phyloP scores from a whole-genome alignment of 2,329 filamentous ascomycete species.

The Zelopaecilomyces penicillatus region DNA sequence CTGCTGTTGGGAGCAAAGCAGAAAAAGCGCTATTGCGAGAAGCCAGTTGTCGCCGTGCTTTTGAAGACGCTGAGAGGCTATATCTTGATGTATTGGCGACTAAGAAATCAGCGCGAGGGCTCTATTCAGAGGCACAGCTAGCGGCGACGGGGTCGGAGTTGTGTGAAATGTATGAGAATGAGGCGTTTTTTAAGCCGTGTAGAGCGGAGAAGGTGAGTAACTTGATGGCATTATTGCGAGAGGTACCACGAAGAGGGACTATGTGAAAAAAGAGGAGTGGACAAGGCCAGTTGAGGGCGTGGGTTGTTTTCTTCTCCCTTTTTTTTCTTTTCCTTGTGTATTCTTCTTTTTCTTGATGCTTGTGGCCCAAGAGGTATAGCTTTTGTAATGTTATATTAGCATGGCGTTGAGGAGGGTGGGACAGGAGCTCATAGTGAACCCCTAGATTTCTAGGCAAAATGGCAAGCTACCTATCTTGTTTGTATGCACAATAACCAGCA shows the following conservation, averaged over 20 bases:
- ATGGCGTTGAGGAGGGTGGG: too few species aligned
- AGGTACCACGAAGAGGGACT: constrained; percentile 10
- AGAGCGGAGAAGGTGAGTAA: constrained; percentile 12
- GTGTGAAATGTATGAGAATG: constrained; percentile 21
- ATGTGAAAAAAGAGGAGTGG: not conserved
- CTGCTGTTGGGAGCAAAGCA: constrained; percentile 1
- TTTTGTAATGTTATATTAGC: too few species aligned
- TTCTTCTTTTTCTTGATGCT: too few species aligned
- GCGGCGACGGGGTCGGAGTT: constrained; percentile 16
- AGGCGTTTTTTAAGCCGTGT: constrained; percentile 15
- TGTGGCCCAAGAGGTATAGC: too few species aligned
- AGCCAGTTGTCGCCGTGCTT: constrained; percentile 9
- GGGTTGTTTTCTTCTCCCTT: too few species aligned
- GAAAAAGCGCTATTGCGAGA: constrained; percentile 9
- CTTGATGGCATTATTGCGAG: constrained; percentile 8
- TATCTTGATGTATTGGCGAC: constrained; percentile 18
- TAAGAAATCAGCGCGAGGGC: constrained; percentile 14
- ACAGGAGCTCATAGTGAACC: too few species aligned
- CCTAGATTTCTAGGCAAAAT: too few species aligned
- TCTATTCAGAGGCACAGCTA: constrained; percentile 16
- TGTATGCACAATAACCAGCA: too few species aligned
- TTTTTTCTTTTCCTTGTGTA: too few species aligned
- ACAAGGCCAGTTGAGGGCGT: too few species aligned
- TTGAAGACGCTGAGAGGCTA: constrained; percentile 16
- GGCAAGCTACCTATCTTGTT: too few species aligned